Conservation (phyloP, 371 early-diverging fungal genomes). For the Rhizoclosmatium hyalinum region DNA sequence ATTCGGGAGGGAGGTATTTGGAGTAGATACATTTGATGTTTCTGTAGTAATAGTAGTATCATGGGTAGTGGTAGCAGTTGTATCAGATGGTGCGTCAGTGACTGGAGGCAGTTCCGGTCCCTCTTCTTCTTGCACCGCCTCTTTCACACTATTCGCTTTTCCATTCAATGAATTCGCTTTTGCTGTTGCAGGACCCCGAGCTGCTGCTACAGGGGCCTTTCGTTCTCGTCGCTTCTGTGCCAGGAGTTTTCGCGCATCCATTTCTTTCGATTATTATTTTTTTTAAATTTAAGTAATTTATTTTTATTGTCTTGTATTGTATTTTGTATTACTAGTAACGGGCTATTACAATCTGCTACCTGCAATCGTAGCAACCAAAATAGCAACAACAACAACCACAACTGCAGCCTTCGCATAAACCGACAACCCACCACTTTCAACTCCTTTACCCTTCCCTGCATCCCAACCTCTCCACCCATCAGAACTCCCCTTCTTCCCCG, state of each 20-base stretch:
- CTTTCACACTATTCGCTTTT: not conserved
- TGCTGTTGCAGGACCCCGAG: not conserved
- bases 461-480: not conserved
- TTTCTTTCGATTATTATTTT: not conserved
- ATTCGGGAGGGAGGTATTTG: too few relatives aligned
- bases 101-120: too few relatives aligned
- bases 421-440: not conserved
- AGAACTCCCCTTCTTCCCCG: not conserved
- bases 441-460: not conserved
- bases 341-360: too few relatives aligned
- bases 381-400: not conserved
- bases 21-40: too few relatives aligned
- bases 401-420: not conserved
- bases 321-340: too few relatives aligned
- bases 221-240: not conserved
- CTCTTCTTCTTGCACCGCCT: not conserved
- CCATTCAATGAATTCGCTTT: not conserved
- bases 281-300: too few relatives aligned
- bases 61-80: too few relatives aligned
- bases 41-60: too few relatives aligned
- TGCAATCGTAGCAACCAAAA: too few relatives aligned
- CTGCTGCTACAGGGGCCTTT: slow-evolving; percentile 9
- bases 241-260: not conserved
- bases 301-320: too few relatives aligned
- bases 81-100: too few relatives aligned